phyloP scores from a whole-genome alignment of 1,284 basidiomycete species.

The Ustilago vetiveriae region DNA sequence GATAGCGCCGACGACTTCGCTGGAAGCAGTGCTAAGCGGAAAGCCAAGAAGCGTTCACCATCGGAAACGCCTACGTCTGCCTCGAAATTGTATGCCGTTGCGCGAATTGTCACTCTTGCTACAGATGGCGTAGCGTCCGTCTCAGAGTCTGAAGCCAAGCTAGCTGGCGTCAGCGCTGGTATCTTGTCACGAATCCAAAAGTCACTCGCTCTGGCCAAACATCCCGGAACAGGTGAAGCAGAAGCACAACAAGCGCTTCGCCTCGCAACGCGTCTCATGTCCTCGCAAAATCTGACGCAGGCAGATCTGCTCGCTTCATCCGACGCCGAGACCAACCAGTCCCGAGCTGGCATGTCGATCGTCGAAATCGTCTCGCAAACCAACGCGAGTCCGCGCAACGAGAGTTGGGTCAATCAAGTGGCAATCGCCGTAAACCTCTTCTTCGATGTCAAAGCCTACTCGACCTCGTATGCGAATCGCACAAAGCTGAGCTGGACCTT shows the following conservation, averaged over 20 bases:
- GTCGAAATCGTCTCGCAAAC: conserved; percentile 49
- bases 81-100: conserved; percentile 39
- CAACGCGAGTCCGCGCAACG: conserved; percentile 26
- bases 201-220: conserved; percentile 45
- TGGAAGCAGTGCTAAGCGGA: neutral
- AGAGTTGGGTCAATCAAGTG: conserved; percentile 46
- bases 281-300: conserved; percentile 48
- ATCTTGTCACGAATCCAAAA: conserved; percentile 51
- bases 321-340: conserved; percentile 16
- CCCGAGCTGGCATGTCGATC: conserved; percentile 38
- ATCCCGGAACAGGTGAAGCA: conserved; percentile 46
- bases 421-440: conserved; percentile 46
- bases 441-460: conserved; percentile 48
- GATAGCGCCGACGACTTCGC: conserved; percentile 20
- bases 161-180: conserved; percentile 27
- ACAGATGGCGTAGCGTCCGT: conserved; percentile 27
- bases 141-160: conserved; percentile 26
- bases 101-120: conserved; percentile 31
- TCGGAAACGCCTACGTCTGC: neutral
- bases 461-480: conserved; percentile 29
- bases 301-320: conserved; percentile 45
- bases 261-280: conserved; percentile 44
- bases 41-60: neutral
- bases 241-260: conserved; percentile 50
- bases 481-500: conserved; percentile 48